phyloP scores from a whole-genome alignment of 108 stramenopile species.

The Thalassiosira profunda region DNA sequence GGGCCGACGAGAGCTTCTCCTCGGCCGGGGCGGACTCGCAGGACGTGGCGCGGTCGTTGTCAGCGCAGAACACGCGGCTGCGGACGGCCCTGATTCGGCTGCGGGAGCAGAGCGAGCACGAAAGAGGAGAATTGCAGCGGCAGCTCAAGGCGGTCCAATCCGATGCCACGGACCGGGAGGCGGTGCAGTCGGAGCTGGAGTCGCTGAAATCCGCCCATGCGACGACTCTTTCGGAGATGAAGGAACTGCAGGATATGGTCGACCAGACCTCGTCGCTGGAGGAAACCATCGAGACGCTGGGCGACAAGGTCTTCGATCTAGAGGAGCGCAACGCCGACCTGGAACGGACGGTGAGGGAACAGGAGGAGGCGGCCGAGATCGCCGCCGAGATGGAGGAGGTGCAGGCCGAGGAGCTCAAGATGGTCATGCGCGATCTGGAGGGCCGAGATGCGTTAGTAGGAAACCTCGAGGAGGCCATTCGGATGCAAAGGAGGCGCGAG shows the following conservation, averaged over 20 bases:
- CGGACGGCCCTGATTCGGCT: conserved; percentile 84
- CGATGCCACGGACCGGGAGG: conserved; percentile 57
- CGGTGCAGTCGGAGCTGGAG: conserved; percentile 39
- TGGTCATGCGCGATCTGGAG: conserved; percentile 78
- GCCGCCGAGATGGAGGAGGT: conserved; percentile 95
- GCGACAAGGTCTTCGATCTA: conserved; percentile 71
- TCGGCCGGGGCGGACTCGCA: conserved; percentile 27
- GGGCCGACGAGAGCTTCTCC: conserved; percentile 11
- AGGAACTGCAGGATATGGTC: conserved; percentile 85
- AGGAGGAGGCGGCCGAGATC: conserved; percentile 92
- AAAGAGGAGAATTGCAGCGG: conserved; percentile 74
- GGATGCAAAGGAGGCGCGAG: conserved; percentile 89
- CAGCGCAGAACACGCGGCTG: conserved; percentile 79
- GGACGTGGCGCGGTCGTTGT: conserved; percentile 67
- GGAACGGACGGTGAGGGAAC: conserved; percentile 65
- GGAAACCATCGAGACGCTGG: conserved; percentile 81
- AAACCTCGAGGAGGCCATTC: conserved; percentile 92
- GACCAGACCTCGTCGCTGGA: conserved; percentile 85
- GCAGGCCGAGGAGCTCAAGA: conserved; percentile 84
- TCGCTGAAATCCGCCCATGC: conserved; percentile 27
- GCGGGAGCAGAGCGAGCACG: conserved; percentile 75
- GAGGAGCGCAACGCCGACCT: conserved; percentile 73
- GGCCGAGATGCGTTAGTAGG: conserved; percentile 73
- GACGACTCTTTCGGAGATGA: conserved; percentile 57
- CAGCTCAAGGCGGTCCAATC: conserved; percentile 51